These are phyloP conservation scores for Cyclotella cryptica DNA, from an alignment of 108 stramenopile genomes.

Conservation along the genomic window DNA sequence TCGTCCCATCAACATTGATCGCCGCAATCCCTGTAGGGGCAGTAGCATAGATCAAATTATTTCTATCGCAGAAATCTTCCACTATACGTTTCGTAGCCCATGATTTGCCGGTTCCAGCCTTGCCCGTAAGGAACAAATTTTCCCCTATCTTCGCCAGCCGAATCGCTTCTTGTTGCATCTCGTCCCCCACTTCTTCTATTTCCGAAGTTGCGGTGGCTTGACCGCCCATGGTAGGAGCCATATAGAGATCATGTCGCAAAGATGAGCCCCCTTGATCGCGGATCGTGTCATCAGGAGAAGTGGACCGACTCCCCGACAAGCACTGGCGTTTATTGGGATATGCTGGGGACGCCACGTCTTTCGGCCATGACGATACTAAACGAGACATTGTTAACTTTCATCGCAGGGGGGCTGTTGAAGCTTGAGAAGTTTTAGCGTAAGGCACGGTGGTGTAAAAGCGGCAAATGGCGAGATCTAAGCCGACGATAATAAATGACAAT, in stretches of 20 bases:
- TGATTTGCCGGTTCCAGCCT: conserved; percentile 58
- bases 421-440: too few relatives aligned
- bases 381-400: too few relatives aligned
- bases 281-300: neutral
- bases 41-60: conserved; percentile 54
- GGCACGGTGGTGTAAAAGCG: too few relatives aligned
- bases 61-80: neutral
- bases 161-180: conserved; percentile 44
- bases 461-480: too few relatives aligned
- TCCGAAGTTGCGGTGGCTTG: neutral
- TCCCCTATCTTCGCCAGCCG: conserved; percentile 16
- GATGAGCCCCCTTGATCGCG: too few relatives aligned
- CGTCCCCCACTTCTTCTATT: conserved; percentile 31
- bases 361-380: too few relatives aligned
- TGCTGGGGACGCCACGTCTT: too few relatives aligned
- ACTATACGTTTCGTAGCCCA: conserved; percentile 52
- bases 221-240: too few relatives aligned
- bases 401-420: too few relatives aligned
- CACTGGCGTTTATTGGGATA: neutral
- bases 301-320: neutral
- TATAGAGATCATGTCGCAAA: too few relatives aligned
- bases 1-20: conserved; percentile 51
- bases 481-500: too few relatives aligned
- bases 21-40: conserved; percentile 74
- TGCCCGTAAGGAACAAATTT: conserved; percentile 54